phyloP scores from a whole-genome alignment of 768 basidiomycete genomes.

The Favolaschia claudopus region DNA sequence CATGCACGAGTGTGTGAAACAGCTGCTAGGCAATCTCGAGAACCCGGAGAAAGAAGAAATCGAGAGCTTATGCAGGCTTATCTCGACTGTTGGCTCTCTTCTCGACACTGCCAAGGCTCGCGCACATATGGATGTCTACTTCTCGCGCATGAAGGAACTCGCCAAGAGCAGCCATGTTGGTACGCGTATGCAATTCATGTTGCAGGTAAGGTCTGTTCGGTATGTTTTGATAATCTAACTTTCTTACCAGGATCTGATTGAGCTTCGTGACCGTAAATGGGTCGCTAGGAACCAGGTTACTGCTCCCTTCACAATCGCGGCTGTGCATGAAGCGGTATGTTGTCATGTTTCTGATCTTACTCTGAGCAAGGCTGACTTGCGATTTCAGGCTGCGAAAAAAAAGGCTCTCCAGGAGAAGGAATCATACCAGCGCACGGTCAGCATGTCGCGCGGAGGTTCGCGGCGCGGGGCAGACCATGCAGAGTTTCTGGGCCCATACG shows the following conservation, averaged over 20 bases:
- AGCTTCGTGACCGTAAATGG: constrained; percentile 71
- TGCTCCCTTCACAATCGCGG: constrained; percentile 87
- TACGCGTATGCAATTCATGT: neutral
- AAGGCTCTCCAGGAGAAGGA: constrained; percentile 72
- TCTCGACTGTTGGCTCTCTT: neutral
- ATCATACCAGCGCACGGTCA: constrained; percentile 63
- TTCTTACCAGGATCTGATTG: neutral
- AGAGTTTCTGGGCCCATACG: constrained; percentile 62
- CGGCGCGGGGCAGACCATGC: constrained; percentile 81
- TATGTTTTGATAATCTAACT: neutral
- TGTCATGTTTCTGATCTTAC: neutral
- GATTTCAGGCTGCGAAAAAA: constrained; percentile 78
- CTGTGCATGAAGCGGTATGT: constrained; percentile 86
- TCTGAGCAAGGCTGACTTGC: constrained; percentile 9
- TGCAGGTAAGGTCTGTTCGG: constrained; percentile 31
- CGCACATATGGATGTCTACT: neutral
- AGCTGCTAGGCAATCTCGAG: constrained; percentile 90
- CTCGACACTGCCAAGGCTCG: neutral
- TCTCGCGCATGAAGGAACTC: neutral
- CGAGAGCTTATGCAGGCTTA: neutral
- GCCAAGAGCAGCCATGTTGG: no score
- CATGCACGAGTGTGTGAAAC: constrained; percentile 99
- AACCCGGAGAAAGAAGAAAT: constrained; percentile 90
- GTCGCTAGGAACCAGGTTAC: constrained; percentile 70
- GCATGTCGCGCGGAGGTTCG: constrained; percentile 92